phyloP scores from a whole-genome alignment of 2,329 filamentous ascomycete genomes.

The Aspergillus japonicus region DNA sequence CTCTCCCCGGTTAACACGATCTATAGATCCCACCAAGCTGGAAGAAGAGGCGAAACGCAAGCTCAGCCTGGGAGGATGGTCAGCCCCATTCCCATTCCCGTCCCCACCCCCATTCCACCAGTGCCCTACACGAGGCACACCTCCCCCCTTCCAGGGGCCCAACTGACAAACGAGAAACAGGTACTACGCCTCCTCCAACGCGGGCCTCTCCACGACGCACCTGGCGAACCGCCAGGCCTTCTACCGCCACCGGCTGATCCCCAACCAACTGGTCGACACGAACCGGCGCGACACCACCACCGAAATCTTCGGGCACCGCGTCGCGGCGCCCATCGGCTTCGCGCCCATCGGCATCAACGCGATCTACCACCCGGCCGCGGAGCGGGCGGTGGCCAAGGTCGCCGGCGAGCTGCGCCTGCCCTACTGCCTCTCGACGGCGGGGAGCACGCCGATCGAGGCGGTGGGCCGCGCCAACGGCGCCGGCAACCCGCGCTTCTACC shows the following conservation, averaged over 20 bases:
- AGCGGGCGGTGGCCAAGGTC: slow-evolving; percentile 60
- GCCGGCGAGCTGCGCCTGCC: slow-evolving; percentile 60
- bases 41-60: slow-evolving; percentile 58
- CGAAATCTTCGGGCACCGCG: slow-evolving; percentile 59
- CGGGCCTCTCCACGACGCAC: slow-evolving; percentile 45
- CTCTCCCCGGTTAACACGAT: too few relatives aligned
- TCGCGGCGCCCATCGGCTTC: slow-evolving; percentile 62
- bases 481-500: slow-evolving; percentile 55
- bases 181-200: slow-evolving; percentile 40
- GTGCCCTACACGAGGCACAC: too few relatives aligned
- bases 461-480: slow-evolving; percentile 57
- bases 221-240: slow-evolving; percentile 63
- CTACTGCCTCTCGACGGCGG: slow-evolving; percentile 61
- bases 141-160: too few relatives aligned
- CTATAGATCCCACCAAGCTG: slow-evolving; percentile 54
- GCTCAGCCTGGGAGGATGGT: slow-evolving; percentile 58
- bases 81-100: too few relatives aligned
- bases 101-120: too few relatives aligned
- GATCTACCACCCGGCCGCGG: slow-evolving; percentile 61
- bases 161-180: slow-evolving; percentile 12
- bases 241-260: slow-evolving; percentile 62
- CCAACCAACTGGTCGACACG: slow-evolving; percentile 61
- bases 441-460: slow-evolving; percentile 56
- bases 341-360: slow-evolving; percentile 65
- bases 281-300: slow-evolving; percentile 58